Evolutionary conservation across 495 filamentous ascomycete genomes (phyloP).

Genomic region (Aspergillus sparsus): DNA sequence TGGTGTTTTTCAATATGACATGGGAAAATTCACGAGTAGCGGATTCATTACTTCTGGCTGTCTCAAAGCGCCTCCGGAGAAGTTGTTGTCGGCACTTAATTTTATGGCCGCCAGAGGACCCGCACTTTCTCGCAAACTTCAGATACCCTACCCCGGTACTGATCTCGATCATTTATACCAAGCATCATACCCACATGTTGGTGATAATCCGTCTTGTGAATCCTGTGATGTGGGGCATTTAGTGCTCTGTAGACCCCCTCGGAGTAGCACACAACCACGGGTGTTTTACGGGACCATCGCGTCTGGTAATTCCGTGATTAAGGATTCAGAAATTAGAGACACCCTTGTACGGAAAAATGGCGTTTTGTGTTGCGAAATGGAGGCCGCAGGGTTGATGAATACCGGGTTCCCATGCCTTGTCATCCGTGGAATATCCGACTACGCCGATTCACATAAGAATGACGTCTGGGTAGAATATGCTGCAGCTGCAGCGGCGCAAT

Average conservation of each 20-base stretch:
- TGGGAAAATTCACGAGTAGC: slow-evolving; percentile 17
- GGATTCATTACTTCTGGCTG: slow-evolving; percentile 29
- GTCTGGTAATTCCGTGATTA: slow-evolving; percentile 32
- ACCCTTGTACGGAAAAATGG: slow-evolving; percentile 13
- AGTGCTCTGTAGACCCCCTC: neutral
- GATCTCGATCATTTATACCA: neutral
- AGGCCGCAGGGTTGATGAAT: slow-evolving; percentile 40
- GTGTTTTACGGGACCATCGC: slow-evolving; percentile 32
- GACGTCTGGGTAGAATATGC: slow-evolving; percentile 35
- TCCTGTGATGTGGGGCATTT: neutral
- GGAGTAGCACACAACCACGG: neutral
- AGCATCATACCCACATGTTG: slow-evolving; percentile 1
- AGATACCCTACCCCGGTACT: neutral
- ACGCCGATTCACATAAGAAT: slow-evolving; percentile 37
- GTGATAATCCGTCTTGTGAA: slow-evolving; percentile 1
- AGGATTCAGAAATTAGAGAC: slow-evolving; percentile 20
- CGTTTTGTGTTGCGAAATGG: slow-evolving; percentile 36
- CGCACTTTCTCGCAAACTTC: neutral
- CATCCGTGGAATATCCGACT: slow-evolving; percentile 39
- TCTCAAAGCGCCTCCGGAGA: slow-evolving; percentile 27
- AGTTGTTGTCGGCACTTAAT: slow-evolving; percentile 15
- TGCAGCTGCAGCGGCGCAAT: slow-evolving; percentile 23
- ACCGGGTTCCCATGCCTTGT: slow-evolving; percentile 29
- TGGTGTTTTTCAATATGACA: slow-evolving; percentile 24
- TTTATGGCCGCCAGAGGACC: neutral